These are phyloP conservation scores for Akebia trifoliata DNA, from an alignment of 164 flowering plant genomes.

Conservation along the genomic window DNA sequence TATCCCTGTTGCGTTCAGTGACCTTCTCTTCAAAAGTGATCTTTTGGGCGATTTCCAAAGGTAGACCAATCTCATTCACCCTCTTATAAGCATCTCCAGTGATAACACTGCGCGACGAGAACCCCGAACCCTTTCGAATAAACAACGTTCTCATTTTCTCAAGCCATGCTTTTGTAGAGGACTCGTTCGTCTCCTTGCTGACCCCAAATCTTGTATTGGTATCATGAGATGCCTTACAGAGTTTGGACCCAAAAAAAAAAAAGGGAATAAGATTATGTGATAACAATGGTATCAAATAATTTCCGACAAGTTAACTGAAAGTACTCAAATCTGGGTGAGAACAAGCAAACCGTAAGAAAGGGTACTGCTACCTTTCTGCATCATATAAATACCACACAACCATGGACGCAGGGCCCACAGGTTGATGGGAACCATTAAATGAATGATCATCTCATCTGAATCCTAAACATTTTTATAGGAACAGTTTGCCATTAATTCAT, in stretches of 20 bases:
- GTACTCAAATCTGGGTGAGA: not conserved
- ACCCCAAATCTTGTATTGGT: constrained; percentile 41
- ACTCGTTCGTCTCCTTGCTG: constrained; percentile 34
- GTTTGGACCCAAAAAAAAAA: too few relatives aligned
- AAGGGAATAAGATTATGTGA: constrained; percentile 6
- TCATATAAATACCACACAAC: too few relatives aligned
- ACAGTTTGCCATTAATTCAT: not conserved
- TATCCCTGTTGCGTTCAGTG: constrained; percentile 44
- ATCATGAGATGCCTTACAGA: constrained; percentile 47
- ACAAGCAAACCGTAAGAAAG: not conserved
- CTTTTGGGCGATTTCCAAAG: constrained; percentile 74
- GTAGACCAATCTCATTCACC: constrained; percentile 76
- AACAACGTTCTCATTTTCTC: constrained; percentile 88
- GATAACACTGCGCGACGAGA: constrained; percentile 88
- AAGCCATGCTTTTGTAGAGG: constrained; percentile 82
- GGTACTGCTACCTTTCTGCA: too few relatives aligned
- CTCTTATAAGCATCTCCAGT: constrained; percentile 81
- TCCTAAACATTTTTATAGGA: not conserved
- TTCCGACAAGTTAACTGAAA: constrained; percentile 2
- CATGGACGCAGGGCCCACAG: too few relatives aligned
- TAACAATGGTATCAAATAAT: not conserved
- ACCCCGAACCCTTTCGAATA: constrained; percentile 87
- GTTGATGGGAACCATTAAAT: too few relatives aligned
- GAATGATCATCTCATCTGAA: too few relatives aligned
- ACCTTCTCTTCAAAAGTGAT: constrained; percentile 94